These are phyloP conservation scores for Dichomitus squalens DNA, from an alignment of 1,284 basidiomycete species.

Conservation along the genomic window DNA sequence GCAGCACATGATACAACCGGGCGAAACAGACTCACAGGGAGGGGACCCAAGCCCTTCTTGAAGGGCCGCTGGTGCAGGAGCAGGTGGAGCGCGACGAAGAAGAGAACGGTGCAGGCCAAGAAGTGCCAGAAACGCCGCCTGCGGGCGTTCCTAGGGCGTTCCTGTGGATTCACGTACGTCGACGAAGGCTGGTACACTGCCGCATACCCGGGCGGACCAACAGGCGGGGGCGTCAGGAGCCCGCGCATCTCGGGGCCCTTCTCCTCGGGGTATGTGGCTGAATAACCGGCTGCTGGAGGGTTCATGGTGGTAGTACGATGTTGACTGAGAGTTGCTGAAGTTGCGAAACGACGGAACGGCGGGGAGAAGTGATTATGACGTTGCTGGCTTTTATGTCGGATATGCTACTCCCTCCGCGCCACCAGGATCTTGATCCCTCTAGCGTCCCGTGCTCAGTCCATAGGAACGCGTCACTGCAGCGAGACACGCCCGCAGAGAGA, in stretches of 20 bases:
- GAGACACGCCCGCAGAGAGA: too few species aligned
- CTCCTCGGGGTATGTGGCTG: background rate
- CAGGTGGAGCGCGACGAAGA: slow-evolving; percentile 7
- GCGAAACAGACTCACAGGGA: background rate
- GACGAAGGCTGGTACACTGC: background rate
- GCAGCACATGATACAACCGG: background rate
- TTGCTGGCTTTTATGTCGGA: too few species aligned
- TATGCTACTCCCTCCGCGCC: too few species aligned
- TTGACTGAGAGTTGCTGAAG: background rate
- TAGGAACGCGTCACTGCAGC: too few species aligned
- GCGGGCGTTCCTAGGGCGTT: slow-evolving; percentile 8
- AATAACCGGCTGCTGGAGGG: background rate
- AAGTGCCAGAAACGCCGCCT: slow-evolving; percentile 23
- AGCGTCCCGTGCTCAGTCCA: too few species aligned
- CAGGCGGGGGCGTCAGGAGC: background rate
- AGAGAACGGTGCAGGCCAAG: slow-evolving; percentile 8
- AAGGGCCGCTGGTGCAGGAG: slow-evolving; percentile 1
- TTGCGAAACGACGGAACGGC: background rate
- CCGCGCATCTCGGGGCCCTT: background rate
- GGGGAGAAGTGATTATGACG: background rate
- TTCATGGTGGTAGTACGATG: background rate
- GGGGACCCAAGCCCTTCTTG: background rate
- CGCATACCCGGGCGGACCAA: background rate
- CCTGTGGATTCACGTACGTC: background rate
- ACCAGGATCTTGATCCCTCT: too few species aligned